A percentile compares a stretch with the other conserved stretches of the same genome.
Evolutionary conservation across 352 stramenopile species (phyloP).

Genomic region (Globisporangium solare): DNA sequence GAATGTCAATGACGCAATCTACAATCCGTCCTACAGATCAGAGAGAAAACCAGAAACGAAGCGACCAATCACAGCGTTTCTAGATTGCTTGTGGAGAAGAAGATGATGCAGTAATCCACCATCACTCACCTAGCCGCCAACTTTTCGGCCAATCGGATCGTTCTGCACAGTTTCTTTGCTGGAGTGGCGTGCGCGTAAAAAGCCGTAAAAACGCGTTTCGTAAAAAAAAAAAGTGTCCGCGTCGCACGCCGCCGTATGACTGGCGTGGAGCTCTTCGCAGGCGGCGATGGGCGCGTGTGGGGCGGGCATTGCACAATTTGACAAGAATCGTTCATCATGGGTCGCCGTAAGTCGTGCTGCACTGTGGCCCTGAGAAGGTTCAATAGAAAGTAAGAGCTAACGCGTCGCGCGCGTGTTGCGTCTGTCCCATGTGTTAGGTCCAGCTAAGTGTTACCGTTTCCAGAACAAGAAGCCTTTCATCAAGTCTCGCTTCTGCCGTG

Average conservation of each 20-base stretch:
- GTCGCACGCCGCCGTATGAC: not conserved
- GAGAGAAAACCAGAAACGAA: no score
- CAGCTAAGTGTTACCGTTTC: constrained; percentile 99
- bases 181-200: not conserved
- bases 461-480: constrained; percentile 99
- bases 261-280: constrained; percentile 5
- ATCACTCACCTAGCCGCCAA: not conserved
- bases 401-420: no score
- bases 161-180: no score
- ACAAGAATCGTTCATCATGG: constrained; percentile 25
- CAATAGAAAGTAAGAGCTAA: no score
- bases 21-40: not conserved
- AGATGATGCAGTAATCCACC: constrained; percentile 5
- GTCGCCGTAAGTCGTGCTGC: constrained; percentile 41
- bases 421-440: constrained; percentile 13
- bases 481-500: constrained; percentile 99
- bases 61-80: not conserved
- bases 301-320: constrained; percentile 13
- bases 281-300: no score
- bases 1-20: not conserved
- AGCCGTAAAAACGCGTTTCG: not conserved
- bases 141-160: no score
- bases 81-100: not conserved
- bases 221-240: not conserved
- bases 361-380: no score